Conservation (phyloP, 306 rosid species). For the Castanospermum australe region DNA sequence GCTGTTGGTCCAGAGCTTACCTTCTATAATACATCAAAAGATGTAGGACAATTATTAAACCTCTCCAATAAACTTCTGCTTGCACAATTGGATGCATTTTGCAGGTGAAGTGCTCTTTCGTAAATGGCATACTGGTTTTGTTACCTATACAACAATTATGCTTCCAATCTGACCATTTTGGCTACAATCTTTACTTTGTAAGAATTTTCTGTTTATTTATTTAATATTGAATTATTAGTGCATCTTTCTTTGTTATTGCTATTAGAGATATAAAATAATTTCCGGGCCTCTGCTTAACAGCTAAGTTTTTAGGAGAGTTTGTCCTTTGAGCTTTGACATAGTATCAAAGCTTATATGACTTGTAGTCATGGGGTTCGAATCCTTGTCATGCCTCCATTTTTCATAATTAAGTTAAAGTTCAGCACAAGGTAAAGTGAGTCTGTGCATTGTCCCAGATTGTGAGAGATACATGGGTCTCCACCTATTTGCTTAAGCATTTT, state of each 20-base stretch:
- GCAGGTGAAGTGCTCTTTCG: constrained; percentile 54
- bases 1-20: constrained; percentile 93
- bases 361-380: neutral
- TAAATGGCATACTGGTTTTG: neutral
- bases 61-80: constrained; percentile 85
- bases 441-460: neutral
- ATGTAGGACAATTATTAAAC: constrained; percentile 57
- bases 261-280: neutral
- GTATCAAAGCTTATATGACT: neutral
- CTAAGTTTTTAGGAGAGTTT: neutral
- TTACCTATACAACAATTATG: neutral
- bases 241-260: neutral
- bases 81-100: constrained; percentile 85
- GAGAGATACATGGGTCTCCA: neutral
- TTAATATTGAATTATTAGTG: neutral
- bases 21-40: constrained; percentile 75
- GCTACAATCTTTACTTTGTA: neutral
- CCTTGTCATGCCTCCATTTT: neutral
- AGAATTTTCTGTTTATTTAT: neutral
- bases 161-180: neutral
- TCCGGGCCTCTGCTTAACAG: neutral
- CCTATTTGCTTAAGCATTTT: neutral
- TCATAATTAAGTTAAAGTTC: neutral
- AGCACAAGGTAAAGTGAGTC: neutral
- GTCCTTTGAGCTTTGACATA: neutral